A percentile compares a stretch with the other conserved stretches of the same genome.
Conservation (phyloP, 129 eudicot genomes). For the Ambrosia artemisiifolia region DNA sequence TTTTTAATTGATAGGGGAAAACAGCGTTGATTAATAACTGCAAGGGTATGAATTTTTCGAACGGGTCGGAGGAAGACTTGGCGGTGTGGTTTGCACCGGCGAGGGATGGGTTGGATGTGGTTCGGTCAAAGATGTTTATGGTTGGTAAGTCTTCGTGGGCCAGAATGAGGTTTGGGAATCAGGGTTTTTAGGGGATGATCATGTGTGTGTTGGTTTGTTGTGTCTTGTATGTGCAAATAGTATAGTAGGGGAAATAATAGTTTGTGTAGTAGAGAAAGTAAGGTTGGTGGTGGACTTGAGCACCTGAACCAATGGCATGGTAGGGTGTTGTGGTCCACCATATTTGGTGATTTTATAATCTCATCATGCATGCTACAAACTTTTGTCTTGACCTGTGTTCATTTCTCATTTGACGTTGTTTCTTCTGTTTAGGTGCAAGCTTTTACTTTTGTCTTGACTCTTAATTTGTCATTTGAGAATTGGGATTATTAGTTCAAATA, state of each 20-base stretch:
- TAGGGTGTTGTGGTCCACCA: conserved; percentile 26
- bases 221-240: no score
- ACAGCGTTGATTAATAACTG: conserved; percentile 39
- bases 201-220: not conserved
- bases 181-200: not conserved
- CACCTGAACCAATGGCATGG: conserved; percentile 9
- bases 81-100: conserved; percentile 57
- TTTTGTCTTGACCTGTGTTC: no score
- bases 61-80: conserved; percentile 42
- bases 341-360: no score
- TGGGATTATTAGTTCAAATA: no score
- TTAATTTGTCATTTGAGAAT: no score
- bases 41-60: conserved; percentile 29
- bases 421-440: no score
- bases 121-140: not conserved
- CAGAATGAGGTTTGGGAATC: not conserved
- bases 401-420: no score
- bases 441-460: no score
- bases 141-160: not conserved
- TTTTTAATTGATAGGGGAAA: conserved; percentile 42
- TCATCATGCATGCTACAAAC: no score
- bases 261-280: no score
- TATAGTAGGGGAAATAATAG: no score
- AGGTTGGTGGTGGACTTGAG: conserved; percentile 26
- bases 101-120: conserved; percentile 48